phyloP scores from a whole-genome alignment of 2,329 filamentous ascomycete genomes.

The Exophiala lecanii-corni region DNA sequence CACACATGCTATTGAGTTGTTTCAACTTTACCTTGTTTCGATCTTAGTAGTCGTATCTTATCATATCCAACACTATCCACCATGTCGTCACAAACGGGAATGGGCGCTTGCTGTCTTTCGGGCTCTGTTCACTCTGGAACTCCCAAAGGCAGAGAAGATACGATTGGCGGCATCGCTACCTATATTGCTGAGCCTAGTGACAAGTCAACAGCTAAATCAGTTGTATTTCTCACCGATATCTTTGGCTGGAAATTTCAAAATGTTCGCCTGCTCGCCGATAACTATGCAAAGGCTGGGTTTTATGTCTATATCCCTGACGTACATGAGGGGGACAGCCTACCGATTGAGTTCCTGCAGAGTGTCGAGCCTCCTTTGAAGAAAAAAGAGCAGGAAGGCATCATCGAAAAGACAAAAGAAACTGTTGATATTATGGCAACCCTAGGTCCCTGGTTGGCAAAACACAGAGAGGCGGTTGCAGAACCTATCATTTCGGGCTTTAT shows the following conservation, averaged over 20 bases:
- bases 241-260: conserved; percentile 48
- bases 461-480: conserved; percentile 39
- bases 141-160: conserved; percentile 35
- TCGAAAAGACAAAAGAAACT: conserved; percentile 39
- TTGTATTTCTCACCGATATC: conserved; percentile 47
- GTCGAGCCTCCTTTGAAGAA: conserved; percentile 39
- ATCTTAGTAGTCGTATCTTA: no score
- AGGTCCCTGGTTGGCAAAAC: conserved; percentile 41
- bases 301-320: conserved; percentile 45
- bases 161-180: conserved; percentile 38
- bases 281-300: conserved; percentile 44
- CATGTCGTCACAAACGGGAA: conserved; percentile 38
- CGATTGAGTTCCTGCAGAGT: conserved; percentile 37
- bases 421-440: conserved; percentile 39
- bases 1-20: no score
- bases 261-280: conserved; percentile 43
- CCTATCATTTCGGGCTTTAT: conserved; percentile 44
- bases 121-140: conserved; percentile 27
- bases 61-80: conserved; percentile 1
- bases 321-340: conserved; percentile 35
- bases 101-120: conserved; percentile 40
- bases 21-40: no score
- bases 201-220: conserved; percentile 39
- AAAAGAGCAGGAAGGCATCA: conserved; percentile 34
- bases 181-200: conserved; percentile 42